phyloP scores from a whole-genome alignment of 352 stramenopile genomes.

The Globisporangium perplexum region DNA sequence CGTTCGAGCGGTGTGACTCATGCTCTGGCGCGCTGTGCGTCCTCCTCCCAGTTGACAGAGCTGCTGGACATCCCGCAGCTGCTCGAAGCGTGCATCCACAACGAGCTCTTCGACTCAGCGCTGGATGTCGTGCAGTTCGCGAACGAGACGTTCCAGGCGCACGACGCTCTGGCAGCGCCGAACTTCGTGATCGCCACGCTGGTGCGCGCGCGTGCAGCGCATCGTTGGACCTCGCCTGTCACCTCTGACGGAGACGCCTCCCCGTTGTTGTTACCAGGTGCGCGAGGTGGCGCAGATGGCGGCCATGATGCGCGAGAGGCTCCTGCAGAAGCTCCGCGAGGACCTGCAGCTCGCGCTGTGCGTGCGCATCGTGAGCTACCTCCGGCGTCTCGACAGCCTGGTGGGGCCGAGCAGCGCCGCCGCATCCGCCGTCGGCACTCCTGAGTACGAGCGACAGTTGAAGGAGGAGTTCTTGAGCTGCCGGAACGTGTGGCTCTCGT shows the following conservation, averaged over 20 bases:
- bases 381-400: constrained; percentile 67
- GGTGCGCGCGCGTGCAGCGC: constrained; percentile 13
- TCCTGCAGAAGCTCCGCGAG: constrained; percentile 80
- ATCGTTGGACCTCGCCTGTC: background rate
- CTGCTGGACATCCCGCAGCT: constrained; percentile 97
- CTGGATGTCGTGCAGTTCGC: constrained; percentile 94
- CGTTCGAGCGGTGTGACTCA: background rate
- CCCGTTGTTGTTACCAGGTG: constrained; percentile 14
- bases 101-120: constrained; percentile 95
- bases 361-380: constrained; percentile 73
- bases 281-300: constrained; percentile 67
- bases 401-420: constrained; percentile 12
- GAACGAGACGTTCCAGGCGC: constrained; percentile 55
- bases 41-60: constrained; percentile 90
- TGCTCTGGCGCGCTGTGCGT: background rate
- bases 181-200: constrained; percentile 68
- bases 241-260: too few relatives aligned
- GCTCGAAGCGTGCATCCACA: constrained; percentile 95
- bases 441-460: constrained; percentile 71
- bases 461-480: constrained; percentile 84
- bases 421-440: constrained; percentile 19
- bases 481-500: constrained; percentile 69
- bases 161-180: constrained; percentile 13
- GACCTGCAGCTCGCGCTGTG: constrained; percentile 77
- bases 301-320: constrained; percentile 51